Conservation (phyloP, 129 eudicot species). For the Pittosporum tobira region DNA sequence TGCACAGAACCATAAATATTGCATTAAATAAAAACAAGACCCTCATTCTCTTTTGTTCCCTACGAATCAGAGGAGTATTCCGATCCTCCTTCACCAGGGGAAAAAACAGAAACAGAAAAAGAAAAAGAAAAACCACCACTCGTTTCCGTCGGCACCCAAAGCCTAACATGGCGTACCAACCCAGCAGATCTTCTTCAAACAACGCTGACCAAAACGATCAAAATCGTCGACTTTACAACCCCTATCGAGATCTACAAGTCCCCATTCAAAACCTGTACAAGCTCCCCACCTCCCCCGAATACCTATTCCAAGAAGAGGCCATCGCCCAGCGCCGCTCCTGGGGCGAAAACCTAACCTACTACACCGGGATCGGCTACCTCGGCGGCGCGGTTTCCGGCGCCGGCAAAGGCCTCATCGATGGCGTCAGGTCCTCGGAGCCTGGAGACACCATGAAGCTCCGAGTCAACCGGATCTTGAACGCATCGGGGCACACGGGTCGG, state of each 20-base stretch:
- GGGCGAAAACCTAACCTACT: constrained; percentile 93
- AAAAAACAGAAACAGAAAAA: no score
- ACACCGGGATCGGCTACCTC: constrained; percentile 86
- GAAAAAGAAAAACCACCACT: no score
- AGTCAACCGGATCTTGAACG: constrained; percentile 62
- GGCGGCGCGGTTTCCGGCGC: constrained; percentile 70
- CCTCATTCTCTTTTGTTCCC: no score
- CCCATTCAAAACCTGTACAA: constrained; percentile 60
- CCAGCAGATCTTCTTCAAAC: constrained; percentile 29
- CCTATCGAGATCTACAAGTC: constrained; percentile 62
- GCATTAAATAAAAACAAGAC: no score
- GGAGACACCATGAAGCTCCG: constrained; percentile 62
- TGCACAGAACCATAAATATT: no score
- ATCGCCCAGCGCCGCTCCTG: constrained; percentile 84
- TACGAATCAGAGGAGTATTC: no score
- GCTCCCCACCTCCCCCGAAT: constrained; percentile 86
- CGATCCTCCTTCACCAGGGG: no score
- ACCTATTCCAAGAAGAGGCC: constrained; percentile 83
- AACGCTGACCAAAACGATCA: constrained; percentile 24
- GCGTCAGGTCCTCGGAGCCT: constrained; percentile 48
- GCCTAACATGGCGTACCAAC: constrained; percentile 47
- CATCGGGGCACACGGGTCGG: constrained; percentile 63
- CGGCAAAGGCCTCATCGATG: constrained; percentile 51
- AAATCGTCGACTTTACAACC: constrained; percentile 79
- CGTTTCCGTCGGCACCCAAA: no score